A percentile compares a stretch with the other conserved stretches of the same genome.
phyloP scores from a whole-genome alignment of 352 stramenopile species.

The Pythium rishiriense region DNA sequence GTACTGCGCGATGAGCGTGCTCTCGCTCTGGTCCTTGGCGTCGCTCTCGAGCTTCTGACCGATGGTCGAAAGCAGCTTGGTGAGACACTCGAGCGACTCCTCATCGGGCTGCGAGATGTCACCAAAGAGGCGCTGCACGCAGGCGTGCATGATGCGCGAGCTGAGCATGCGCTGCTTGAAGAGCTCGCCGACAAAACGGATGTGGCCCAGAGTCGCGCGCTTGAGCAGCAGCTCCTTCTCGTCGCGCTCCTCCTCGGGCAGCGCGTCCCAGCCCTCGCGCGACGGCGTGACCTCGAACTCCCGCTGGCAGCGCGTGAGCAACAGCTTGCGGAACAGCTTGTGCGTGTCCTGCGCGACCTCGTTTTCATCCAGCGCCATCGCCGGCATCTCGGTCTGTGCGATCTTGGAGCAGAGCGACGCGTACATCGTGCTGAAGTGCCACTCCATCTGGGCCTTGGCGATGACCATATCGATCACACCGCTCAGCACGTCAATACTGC shows the following conservation, averaged over 20 bases:
- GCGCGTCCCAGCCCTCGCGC: slow-evolving; percentile 62
- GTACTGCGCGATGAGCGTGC: slow-evolving; percentile 66
- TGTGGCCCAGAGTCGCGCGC: slow-evolving; percentile 88
- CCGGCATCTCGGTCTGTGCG: slow-evolving; percentile 79
- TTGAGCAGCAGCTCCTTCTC: slow-evolving; percentile 87
- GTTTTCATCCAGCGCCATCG: slow-evolving; percentile 68
- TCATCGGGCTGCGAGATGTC: slow-evolving; percentile 86
- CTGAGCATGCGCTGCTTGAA: slow-evolving; percentile 96
- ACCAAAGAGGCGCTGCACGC: slow-evolving; percentile 79
- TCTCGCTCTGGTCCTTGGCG: slow-evolving; percentile 48
- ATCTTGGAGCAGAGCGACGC: slow-evolving; percentile 93
- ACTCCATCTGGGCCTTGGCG: slow-evolving; percentile 95
- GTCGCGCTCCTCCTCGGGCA: slow-evolving; percentile 44
- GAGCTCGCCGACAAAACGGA: slow-evolving; percentile 96
- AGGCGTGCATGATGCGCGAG: slow-evolving; percentile 94
- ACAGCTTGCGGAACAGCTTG: slow-evolving; percentile 94
- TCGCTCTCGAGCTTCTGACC: slow-evolving; percentile 85
- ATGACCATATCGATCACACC: slow-evolving; percentile 94
- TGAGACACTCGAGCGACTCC: slow-evolving; percentile 95
- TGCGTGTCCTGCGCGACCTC: slow-evolving; percentile 65
- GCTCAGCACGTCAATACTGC: slow-evolving; percentile 73
- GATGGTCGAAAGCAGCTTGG: slow-evolving; percentile 93
- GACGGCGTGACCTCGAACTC: slow-evolving; percentile 92
- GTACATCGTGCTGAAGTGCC: slow-evolving; percentile 97
- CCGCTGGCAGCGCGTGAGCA: slow-evolving; percentile 92